Conservation (phyloP, 1,284 basidiomycete species). For the Leucoagaricus sp. region DNA sequence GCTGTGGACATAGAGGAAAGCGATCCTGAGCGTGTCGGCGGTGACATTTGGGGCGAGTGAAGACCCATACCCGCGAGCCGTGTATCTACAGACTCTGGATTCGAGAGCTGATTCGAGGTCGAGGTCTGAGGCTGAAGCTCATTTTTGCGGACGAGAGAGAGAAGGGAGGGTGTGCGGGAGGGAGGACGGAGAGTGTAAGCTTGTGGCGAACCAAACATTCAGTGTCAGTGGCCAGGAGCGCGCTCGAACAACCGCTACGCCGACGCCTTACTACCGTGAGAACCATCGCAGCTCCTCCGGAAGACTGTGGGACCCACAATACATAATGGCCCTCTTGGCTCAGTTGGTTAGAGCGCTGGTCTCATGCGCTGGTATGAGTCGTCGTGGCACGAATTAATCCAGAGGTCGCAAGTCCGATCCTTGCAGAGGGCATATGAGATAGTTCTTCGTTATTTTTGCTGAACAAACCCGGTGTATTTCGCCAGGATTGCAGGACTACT, state of each 20-base stretch:
- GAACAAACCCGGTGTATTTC: too few species aligned
- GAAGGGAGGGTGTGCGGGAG: slow-evolving; percentile 9
- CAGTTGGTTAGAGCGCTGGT: slow-evolving; percentile 18
- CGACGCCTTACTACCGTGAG: background rate
- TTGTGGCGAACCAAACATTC: slow-evolving; percentile 7
- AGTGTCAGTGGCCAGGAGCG: background rate
- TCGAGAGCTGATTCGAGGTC: background rate
- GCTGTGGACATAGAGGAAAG: background rate
- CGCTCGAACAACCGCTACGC: background rate
- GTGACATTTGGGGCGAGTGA: slow-evolving; percentile 3
- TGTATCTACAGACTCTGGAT: background rate
- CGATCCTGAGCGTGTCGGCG: background rate
- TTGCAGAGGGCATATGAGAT: slow-evolving; percentile 35
- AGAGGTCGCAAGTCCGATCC: slow-evolving; percentile 60
- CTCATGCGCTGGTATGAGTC: slow-evolving; percentile 7
- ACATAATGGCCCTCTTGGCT: slow-evolving; percentile 14
- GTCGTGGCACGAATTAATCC: slow-evolving; percentile 33
- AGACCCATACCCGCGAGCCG: slow-evolving; percentile 8
- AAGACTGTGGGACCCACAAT: background rate
- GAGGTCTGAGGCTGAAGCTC: background rate
- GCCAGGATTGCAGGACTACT: too few species aligned
- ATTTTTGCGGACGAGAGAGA: slow-evolving; percentile 8
- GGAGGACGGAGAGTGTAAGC: background rate
- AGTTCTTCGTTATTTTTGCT: background rate
- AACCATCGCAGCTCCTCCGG: background rate